Conservation (phyloP, 495 filamentous ascomycete species). For the Hypoxylon fragiforme region DNA sequence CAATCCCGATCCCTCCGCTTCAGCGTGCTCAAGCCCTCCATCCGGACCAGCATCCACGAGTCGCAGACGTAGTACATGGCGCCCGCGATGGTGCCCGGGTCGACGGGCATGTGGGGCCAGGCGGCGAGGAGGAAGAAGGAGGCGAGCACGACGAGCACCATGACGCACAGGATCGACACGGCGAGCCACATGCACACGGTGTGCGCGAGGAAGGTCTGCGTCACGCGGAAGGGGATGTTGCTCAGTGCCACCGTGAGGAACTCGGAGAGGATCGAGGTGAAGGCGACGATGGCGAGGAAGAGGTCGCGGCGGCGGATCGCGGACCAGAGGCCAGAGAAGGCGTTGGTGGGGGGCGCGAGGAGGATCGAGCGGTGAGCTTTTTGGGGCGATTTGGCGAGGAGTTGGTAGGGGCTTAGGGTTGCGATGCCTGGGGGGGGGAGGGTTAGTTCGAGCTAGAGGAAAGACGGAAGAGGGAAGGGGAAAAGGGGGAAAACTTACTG, state of each 20-base stretch:
- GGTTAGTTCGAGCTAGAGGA: not conserved
- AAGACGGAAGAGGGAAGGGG: not conserved
- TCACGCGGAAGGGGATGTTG: conserved; percentile 45
- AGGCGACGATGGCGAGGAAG: conserved; percentile 38
- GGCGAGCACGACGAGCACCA: conserved; percentile 41
- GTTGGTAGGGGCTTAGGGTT: conserved; percentile 37
- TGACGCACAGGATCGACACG: conserved; percentile 40
- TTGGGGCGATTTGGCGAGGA: conserved; percentile 30
- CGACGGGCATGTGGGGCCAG: conserved; percentile 40
- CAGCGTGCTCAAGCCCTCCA: conserved; percentile 37
- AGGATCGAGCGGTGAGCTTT: conserved; percentile 41
- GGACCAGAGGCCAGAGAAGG: conserved; percentile 44
- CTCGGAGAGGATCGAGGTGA: conserved; percentile 43
- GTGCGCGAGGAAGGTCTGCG: conserved; percentile 39
- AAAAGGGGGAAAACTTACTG: conserved; percentile 31
- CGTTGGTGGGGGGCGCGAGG: conserved; percentile 38
- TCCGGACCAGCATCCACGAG: conserved; percentile 31
- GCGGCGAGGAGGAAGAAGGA: conserved; percentile 35
- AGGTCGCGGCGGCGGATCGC: conserved; percentile 35
- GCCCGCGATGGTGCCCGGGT: conserved; percentile 37
- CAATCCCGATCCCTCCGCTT: conserved; percentile 25
- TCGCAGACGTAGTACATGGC: conserved; percentile 42
- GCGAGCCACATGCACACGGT: conserved; percentile 39
- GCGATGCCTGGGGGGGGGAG: no score
- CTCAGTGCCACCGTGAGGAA: conserved; percentile 42